Evolutionary conservation across 2,329 filamentous ascomycete species (phyloP).

Genomic region (Aureobasidium vineae): DNA sequence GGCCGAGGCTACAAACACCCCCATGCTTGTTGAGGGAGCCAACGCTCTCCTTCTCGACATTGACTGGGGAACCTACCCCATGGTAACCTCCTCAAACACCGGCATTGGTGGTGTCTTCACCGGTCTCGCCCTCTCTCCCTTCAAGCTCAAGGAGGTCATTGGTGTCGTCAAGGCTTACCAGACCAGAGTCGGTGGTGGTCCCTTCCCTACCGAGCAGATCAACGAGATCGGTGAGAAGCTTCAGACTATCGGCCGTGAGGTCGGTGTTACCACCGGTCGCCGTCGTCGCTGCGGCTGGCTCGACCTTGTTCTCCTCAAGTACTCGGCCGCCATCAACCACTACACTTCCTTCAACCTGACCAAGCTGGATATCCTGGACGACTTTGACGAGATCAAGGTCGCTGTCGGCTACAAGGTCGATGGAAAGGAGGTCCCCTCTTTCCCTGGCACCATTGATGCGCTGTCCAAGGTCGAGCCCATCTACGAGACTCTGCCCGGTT

Average conservation of each 20-base stretch:
- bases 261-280: constrained; percentile 58
- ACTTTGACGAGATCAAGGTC: constrained; percentile 71
- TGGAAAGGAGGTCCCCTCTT: constrained; percentile 57
- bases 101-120: constrained; percentile 62
- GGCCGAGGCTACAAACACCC: constrained; percentile 58
- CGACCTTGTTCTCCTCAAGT: constrained; percentile 67
- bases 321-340: constrained; percentile 63
- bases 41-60: constrained; percentile 68
- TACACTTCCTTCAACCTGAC: constrained; percentile 65
- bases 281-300: constrained; percentile 64
- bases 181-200: constrained; percentile 56
- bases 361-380: constrained; percentile 69
- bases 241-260: constrained; percentile 56
- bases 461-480: constrained; percentile 62
- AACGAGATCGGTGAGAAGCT: constrained; percentile 58
- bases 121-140: constrained; percentile 61
- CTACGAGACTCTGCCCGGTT: constrained; percentile 68
- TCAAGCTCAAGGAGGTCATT: constrained; percentile 60
- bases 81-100: constrained; percentile 60
- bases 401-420: constrained; percentile 67
- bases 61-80: constrained; percentile 61
- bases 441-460: constrained; percentile 62
- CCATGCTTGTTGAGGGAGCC: constrained; percentile 67
- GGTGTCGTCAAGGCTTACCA: constrained; percentile 69
- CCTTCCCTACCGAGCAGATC: constrained; percentile 66